Evolutionary conservation across 2,329 filamentous ascomycete species (phyloP), one percentile per base, ranked within the genome.

Genomic region (Zopfia rhizophila): DNA sequence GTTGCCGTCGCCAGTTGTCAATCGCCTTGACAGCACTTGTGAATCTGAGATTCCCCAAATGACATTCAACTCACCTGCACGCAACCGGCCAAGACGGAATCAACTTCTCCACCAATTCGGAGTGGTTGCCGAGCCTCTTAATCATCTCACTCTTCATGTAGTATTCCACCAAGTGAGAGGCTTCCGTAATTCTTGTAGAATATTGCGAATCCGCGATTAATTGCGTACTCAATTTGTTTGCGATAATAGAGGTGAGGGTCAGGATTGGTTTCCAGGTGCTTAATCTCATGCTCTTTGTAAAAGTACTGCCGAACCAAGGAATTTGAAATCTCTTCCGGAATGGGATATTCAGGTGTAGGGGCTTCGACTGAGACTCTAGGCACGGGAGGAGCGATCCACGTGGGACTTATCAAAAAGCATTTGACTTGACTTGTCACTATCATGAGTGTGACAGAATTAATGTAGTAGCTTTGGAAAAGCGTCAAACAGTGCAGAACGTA

Each of bases 1-100:
- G 56, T 89, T 89, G 0, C 85, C 85, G 0, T 85, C 84, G 0
- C 85, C 84, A 0, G 86, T 83, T 0, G 86, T 89, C 0, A 87
- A 70, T 2, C 86, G 78, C 7, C n/a, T n/a, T n/a, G n/a, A n/a
- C n/a, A n/a, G n/a, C n/a, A n/a, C n/a, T n/a, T n/a, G n/a, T n/a
- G n/a, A n/a, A n/a, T n/a, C n/a, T n/a, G n/a, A n/a, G n/a, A n/a
- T n/a, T n/a, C n/a, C n/a, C n/a, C n/a, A n/a, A n/a, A n/a, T n/a
- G n/a, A n/a, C n/a, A n/a, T n/a, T n/a, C n/a, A n/a, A n/a, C n/a
- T n/a, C n/a, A n/a, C n/a, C 85, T 78, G 53, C 86, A 89, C 55
- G 84, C 79, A 8, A 82, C 83, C 0, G 84, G 81, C 55, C 86
- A 88, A 49, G 84, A 79, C 0, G 86, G 86, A 4, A 85, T 72